Conservation (phyloP, 805 yeast species). For the Suhomyces prunicola region DNA sequence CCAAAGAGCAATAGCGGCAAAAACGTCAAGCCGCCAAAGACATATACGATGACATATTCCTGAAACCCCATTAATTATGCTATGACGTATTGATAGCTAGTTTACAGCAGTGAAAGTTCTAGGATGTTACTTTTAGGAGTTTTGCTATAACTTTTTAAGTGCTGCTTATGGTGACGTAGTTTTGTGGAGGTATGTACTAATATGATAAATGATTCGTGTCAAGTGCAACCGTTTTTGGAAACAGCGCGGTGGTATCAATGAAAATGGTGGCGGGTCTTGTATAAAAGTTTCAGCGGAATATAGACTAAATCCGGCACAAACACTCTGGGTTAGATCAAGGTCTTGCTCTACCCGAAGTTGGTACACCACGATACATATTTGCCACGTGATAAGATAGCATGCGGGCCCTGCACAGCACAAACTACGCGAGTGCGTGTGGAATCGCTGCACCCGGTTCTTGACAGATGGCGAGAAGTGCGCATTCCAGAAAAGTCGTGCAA, state of each 20-base stretch:
- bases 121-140: too few relatives aligned
- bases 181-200: neutral
- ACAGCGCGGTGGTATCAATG: neutral
- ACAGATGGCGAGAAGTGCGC: neutral
- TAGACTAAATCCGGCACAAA: neutral
- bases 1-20: conserved; percentile 53
- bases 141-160: too few relatives aligned
- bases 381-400: neutral
- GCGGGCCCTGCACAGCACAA: neutral
- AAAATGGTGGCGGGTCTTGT: neutral
- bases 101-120: neutral
- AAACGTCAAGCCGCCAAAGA: conserved; percentile 81
- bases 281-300: neutral
- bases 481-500: neutral
- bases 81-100: neutral
- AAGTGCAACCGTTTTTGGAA: neutral
- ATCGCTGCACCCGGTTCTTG: neutral
- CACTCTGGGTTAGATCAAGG: neutral
- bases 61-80: neutral
- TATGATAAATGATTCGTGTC: neutral
- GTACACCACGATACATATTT: neutral
- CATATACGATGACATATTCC: conserved; percentile 44
- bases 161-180: too few relatives aligned
- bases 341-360: neutral
- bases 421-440: neutral